A percentile compares a stretch with the other conserved stretches of the same genome.
Conservation (phyloP, 2,329 filamentous ascomycete species). For the Epichloe hybrida region DNA sequence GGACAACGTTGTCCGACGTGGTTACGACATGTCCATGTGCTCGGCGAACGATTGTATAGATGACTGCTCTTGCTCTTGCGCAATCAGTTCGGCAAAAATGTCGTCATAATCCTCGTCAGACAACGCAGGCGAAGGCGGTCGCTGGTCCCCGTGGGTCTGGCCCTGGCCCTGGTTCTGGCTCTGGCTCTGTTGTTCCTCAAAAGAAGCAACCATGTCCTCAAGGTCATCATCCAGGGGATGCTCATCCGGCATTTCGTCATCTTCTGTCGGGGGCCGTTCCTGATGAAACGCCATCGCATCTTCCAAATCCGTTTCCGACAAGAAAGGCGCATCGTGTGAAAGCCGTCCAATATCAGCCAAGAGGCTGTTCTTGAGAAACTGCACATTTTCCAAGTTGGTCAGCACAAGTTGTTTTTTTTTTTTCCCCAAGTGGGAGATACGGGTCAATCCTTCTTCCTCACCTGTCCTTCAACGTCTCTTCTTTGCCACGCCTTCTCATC, state of each 20-base stretch:
- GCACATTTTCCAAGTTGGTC: not conserved
- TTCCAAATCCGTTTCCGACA: constrained; percentile 38
- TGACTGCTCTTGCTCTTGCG: constrained; percentile 14
- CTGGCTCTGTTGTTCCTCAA: constrained; percentile 18
- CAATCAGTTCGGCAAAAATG: constrained; percentile 36
- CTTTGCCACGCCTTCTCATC: constrained; percentile 47
- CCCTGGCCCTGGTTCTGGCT: not conserved
- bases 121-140: constrained; percentile 22
- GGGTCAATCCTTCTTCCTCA: constrained; percentile 5
- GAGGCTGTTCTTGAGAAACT: constrained; percentile 25
- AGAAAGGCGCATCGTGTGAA: constrained; percentile 21
- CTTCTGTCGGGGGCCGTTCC: constrained; percentile 11
- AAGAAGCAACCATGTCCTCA: constrained; percentile 40
- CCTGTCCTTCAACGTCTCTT: constrained; percentile 47
- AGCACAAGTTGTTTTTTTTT: not conserved
- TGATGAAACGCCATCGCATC: constrained; percentile 29
- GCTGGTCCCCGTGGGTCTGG: constrained; percentile 9
- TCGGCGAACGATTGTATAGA: constrained; percentile 17
- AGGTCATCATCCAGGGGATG: constrained; percentile 41
- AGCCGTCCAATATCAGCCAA: constrained; percentile 20
- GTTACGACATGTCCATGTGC: constrained; percentile 31
- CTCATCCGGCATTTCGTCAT: constrained; percentile 40
- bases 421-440: not conserved
- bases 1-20: not conserved
- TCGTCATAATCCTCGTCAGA: constrained; percentile 49